Evolutionary conservation across 2,329 filamentous ascomycete genomes (phyloP).

Genomic region (Leptodontidium sp.): DNA sequence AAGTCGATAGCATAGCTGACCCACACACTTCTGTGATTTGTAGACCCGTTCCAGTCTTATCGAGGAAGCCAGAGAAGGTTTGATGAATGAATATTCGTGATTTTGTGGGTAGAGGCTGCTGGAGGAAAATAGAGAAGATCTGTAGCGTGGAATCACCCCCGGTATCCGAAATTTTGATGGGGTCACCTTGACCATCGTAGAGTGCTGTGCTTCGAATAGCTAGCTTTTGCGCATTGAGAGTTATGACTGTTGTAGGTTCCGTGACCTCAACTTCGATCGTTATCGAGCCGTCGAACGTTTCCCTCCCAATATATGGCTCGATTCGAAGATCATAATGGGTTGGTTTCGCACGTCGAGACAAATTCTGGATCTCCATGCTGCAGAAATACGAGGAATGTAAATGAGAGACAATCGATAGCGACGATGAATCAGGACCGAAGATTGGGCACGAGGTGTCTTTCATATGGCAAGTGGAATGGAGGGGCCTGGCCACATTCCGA

Average conservation of each 20-base stretch:
- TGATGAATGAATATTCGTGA: conserved; percentile 67
- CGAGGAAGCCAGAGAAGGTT: conserved; percentile 68
- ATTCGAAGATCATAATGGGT: conserved; percentile 72
- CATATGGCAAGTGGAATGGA: not conserved
- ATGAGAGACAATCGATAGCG: not conserved
- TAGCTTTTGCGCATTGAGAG: conserved; percentile 71
- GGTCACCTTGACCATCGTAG: conserved; percentile 13
- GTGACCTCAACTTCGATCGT: conserved; percentile 70
- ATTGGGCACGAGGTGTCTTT: not conserved
- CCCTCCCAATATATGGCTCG: conserved; percentile 72
- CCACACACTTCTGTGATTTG: conserved; percentile 70
- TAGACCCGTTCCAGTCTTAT: conserved; percentile 57
- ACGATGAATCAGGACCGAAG: not conserved
- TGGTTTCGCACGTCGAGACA: conserved; percentile 65
- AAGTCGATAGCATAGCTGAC: conserved; percentile 71
- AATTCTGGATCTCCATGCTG: not conserved
- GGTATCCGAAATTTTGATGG: conserved; percentile 6
- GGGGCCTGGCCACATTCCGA: conserved; percentile 1
- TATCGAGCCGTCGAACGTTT: conserved; percentile 71
- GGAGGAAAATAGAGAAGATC: conserved; percentile 67
- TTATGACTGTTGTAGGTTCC: conserved; percentile 69
- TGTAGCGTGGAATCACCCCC: conserved; percentile 22
- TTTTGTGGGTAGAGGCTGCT: conserved; percentile 64
- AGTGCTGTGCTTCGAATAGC: conserved; percentile 58
- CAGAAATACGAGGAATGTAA: not conserved